Conservation (phyloP, 169 alveolate species). For the Babesia sp. region DNA sequence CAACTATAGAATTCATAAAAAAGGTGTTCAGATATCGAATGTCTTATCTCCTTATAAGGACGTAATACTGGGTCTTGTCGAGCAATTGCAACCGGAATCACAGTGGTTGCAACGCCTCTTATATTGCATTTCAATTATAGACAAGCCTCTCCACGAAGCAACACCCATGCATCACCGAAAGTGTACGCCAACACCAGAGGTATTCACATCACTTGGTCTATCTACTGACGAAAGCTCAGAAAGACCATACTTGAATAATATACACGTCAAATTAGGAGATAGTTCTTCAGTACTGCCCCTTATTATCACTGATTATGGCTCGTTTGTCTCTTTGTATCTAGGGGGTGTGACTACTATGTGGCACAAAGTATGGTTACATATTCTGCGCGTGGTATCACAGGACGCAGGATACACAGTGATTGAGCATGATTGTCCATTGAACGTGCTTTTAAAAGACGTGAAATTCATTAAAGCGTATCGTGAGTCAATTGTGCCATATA, state of each 20-base stretch:
- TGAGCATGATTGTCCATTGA: not conserved
- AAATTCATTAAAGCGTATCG: not conserved
- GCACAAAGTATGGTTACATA: constrained; percentile 3
- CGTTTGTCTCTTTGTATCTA: not conserved
- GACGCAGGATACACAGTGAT: not conserved
- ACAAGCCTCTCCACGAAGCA: not conserved
- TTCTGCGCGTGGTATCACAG: not conserved
- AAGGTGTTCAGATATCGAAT: not conserved
- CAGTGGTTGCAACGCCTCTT: not conserved
- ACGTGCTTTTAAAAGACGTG: not conserved
- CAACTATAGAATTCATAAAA: not conserved
- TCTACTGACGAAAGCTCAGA: not conserved
- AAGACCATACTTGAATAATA: not conserved
- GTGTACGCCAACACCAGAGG: not conserved
- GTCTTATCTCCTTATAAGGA: not conserved
- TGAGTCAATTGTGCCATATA: constrained; percentile 20
- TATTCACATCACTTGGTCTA: not conserved
- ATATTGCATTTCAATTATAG: not conserved
- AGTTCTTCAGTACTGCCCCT: not conserved
- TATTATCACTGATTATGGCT: not conserved
- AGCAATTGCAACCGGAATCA: not conserved
- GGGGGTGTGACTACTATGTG: not conserved
- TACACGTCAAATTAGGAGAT: not conserved
- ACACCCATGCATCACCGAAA: too few relatives aligned
- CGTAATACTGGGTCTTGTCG: not conserved